phyloP scores from a whole-genome alignment of 805 yeast genomes.

The Vanderwaltozyma tropicalis region DNA sequence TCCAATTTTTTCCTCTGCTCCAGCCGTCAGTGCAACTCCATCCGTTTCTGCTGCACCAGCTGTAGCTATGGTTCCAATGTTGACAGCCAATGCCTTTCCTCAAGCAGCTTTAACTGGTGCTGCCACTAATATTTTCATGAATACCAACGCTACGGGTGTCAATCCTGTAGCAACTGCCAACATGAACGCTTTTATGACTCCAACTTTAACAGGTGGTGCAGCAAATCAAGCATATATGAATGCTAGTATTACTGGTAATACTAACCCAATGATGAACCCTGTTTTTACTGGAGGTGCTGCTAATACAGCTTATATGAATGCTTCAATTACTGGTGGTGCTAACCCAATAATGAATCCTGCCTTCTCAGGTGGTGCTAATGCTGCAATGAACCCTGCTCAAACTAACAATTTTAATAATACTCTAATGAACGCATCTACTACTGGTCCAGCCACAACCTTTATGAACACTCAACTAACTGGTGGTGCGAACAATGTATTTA shows the following conservation, averaged over 20 bases:
- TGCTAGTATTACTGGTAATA: neutral
- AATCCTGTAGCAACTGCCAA: neutral
- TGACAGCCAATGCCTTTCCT: conserved; percentile 9
- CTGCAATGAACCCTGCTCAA: conserved; percentile 5
- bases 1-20: no score
- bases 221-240: neutral
- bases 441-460: conserved; percentile 1
- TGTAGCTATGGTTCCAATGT: conserved; percentile 13
- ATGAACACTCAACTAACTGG: conserved; percentile 1
- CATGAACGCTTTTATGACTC: conserved; percentile 3
- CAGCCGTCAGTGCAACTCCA: neutral
- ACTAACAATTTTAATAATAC: neutral
- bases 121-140: conserved; percentile 7
- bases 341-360: conserved; percentile 7
- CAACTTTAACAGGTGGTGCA: conserved; percentile 1
- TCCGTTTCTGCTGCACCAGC: neutral
- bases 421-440: neutral
- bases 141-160: conserved; percentile 6
- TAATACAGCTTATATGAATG: neutral
- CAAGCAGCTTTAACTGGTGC: conserved; percentile 9
- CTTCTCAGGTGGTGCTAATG: conserved; percentile 11
- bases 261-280: neutral
- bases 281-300: conserved; percentile 3
- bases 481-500: neutral
- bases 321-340: neutral